phyloP scores from a whole-genome alignment of 495 filamentous ascomycete genomes.

The Hypoxylon lienhwacheense region DNA sequence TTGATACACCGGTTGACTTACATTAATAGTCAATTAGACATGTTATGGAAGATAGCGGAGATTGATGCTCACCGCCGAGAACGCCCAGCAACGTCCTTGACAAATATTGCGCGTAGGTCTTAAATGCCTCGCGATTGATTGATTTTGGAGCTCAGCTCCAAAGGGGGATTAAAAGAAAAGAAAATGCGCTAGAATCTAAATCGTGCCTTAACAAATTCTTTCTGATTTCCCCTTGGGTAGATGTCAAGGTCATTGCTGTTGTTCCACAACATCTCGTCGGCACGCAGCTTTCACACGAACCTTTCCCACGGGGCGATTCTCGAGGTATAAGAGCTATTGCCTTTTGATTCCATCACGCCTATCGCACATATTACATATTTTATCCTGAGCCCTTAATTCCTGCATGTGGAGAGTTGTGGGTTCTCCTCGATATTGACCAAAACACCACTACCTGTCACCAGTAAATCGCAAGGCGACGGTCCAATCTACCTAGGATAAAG shows the following conservation, averaged over 20 bases:
- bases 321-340: slow-evolving; percentile 12
- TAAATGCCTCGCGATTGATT: slow-evolving; percentile 1
- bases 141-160: neutral
- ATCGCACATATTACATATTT: too few relatives aligned
- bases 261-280: slow-evolving; percentile 14
- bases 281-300: slow-evolving; percentile 4
- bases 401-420: neutral
- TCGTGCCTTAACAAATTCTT: too few relatives aligned
- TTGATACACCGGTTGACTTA: neutral
- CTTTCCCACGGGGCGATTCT: slow-evolving; percentile 3
- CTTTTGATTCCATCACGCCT: neutral
- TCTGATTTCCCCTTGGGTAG: slow-evolving; percentile 8
- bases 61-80: slow-evolving; percentile 13
- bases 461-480: too few relatives aligned
- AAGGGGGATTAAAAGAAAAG: too few relatives aligned
- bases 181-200: too few relatives aligned
- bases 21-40: slow-evolving; percentile 10
- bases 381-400: slow-evolving; percentile 10
- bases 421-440: neutral
- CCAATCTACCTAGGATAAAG: too few relatives aligned
- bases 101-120: slow-evolving; percentile 4
- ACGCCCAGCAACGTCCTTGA: neutral
- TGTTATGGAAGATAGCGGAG: slow-evolving; percentile 17
- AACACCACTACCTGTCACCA: neutral
- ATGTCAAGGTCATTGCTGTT: neutral